Evolutionary conservation across 2,329 filamentous ascomycete genomes (phyloP), one percentile per base, ranked within the genome.

Genomic region (Atkinsonella hypoxylon): DNA sequence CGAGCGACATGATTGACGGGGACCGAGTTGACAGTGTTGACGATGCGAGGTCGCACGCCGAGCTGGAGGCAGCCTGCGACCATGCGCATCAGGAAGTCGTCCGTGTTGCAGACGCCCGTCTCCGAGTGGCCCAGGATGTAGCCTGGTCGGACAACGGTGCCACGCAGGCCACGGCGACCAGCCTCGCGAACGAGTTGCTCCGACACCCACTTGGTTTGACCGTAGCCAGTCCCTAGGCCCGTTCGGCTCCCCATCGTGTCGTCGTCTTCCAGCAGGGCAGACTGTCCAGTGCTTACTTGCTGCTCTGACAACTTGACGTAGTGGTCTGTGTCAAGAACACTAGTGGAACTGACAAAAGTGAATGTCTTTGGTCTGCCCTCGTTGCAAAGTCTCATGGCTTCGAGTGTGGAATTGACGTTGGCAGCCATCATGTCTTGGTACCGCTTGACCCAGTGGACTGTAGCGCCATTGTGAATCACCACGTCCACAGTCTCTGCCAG

Each of bases 71-170:
- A 95, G 51, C 89, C 90, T 70, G 96, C 95, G 51, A 84, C 70
- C 69, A 96, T 80, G 39, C 91, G 81, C 56, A 95, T 78, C 7
- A 97, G 70, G 72, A 96, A 97, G 67, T 96, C 91, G 61, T 97
- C 91, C 1, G 83, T 90, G 65, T 85, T 88, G 64, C 71, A 85
- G 55, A 79, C 78, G 48, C 90, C 90, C 12, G 78, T 81, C 43
- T 73, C 67, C 1, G 79, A 76, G 62, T 90, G 82, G 22, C 89
- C 91, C 4, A 85, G 75, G 38, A 96, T 82, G 64, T 96, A 96
- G 31, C 91, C 89, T 3, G 91, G 85, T 12, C 91, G 81, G 46
- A 95, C 74, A 41, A 95, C 79, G 20, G 83, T 77, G 15, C 88
- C 90, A 15, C 70, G 72, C 2, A 96, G 78, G 12, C 91, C 90